A percentile compares a stretch with the other conserved stretches of the same genome.
Conservation (phyloP, 2,329 filamentous ascomycete species). For the Sporothrix brasiliensis region DNA sequence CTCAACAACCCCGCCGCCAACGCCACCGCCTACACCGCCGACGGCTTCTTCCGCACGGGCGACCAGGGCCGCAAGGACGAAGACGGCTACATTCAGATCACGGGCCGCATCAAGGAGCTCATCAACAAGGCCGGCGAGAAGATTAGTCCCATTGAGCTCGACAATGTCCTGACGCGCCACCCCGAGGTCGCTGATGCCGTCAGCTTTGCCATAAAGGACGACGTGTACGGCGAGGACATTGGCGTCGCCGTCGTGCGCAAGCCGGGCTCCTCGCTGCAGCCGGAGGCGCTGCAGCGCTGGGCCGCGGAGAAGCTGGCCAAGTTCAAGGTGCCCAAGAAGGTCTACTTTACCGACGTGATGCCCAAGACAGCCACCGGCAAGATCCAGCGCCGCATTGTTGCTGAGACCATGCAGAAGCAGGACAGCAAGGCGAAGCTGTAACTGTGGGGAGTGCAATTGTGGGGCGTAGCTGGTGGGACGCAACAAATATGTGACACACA, state of each 20-base stretch:
- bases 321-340: slow-evolving; percentile 85
- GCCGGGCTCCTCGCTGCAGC: slow-evolving; percentile 58
- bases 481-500: neutral
- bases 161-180: slow-evolving; percentile 77
- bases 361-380: slow-evolving; percentile 93
- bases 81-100: slow-evolving; percentile 83
- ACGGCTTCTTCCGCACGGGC: slow-evolving; percentile 85
- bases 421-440: slow-evolving; percentile 61
- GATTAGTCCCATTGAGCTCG: slow-evolving; percentile 84
- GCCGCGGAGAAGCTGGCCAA: slow-evolving; percentile 71
- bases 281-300: slow-evolving; percentile 68
- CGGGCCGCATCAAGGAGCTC: slow-evolving; percentile 88
- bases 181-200: slow-evolving; percentile 76
- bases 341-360: slow-evolving; percentile 82
- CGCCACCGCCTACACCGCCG: slow-evolving; percentile 68
- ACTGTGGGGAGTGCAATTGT: neutral
- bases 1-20: slow-evolving; percentile 82
- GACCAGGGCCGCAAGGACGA: slow-evolving; percentile 81
- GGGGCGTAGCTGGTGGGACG: neutral
- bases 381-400: slow-evolving; percentile 83
- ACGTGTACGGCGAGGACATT: slow-evolving; percentile 81
- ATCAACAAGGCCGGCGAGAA: slow-evolving; percentile 92
- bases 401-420: slow-evolving; percentile 78
- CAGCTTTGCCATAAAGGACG: slow-evolving; percentile 79
- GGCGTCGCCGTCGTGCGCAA: slow-evolving; percentile 77